Evolutionary conservation across 1,284 basidiomycete species (phyloP).

Genomic region (Trichosporon coremiiforme): DNA sequence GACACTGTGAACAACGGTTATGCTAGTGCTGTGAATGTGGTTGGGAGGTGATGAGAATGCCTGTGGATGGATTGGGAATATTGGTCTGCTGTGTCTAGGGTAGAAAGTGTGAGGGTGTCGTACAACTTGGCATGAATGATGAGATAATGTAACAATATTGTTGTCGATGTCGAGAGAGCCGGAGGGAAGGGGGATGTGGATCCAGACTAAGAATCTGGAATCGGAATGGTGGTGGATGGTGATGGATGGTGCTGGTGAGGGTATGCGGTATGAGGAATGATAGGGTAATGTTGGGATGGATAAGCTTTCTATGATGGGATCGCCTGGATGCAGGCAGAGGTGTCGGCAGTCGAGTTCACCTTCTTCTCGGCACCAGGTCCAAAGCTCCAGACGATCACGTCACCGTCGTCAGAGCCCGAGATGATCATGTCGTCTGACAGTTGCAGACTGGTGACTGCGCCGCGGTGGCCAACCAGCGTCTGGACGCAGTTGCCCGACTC

Average conservation of each 20-base stretch:
- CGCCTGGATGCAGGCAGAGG: not conserved
- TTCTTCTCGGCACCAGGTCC: constrained; percentile 40
- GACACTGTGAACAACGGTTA: constrained; percentile 10
- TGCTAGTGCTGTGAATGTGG: constrained; percentile 3
- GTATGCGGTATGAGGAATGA: not conserved
- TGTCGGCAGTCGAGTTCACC: not conserved
- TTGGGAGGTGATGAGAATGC: constrained; percentile 1
- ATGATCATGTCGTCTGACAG: constrained; percentile 95
- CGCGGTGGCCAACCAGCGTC: constrained; percentile 91
- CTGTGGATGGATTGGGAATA: constrained; percentile 6
- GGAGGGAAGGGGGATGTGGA: not conserved
- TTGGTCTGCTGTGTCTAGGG: not conserved
- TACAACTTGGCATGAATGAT: constrained; percentile 18
- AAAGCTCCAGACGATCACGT: constrained; percentile 71
- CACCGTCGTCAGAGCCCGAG: constrained; percentile 68
- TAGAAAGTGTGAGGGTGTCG: not conserved
- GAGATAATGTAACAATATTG: constrained; percentile 17
- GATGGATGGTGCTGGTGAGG: not conserved
- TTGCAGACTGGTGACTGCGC: constrained; percentile 86
- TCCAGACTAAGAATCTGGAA: constrained; percentile 8
- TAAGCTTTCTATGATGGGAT: constrained; percentile 4
- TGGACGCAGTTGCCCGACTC: constrained; percentile 85
- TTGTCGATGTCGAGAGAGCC: constrained; percentile 12
- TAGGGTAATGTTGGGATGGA: not conserved
- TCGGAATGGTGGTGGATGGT: not conserved